phyloP scores from a whole-genome alignment of 1,139 yeast genomes.

The Candida albicans region DNA sequence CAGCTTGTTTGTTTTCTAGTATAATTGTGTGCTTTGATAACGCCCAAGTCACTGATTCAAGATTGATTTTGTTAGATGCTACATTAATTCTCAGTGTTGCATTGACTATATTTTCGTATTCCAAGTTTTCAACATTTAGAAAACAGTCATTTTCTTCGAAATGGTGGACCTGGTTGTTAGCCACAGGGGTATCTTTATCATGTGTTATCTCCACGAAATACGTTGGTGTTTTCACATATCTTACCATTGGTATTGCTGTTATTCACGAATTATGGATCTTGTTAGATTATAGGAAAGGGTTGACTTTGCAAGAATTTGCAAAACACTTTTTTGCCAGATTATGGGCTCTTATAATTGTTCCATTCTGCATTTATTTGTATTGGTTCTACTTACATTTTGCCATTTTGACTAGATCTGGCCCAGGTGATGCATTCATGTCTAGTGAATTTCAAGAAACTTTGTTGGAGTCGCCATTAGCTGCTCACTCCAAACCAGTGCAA shows the following conservation, averaged over 20 bases:
- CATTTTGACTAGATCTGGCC: slow-evolving; percentile 80
- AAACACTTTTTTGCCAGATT: slow-evolving; percentile 80
- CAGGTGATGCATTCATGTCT: slow-evolving; percentile 94
- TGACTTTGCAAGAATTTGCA: slow-evolving; percentile 55
- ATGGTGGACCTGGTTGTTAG: slow-evolving; percentile 89
- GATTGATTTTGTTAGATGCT: slow-evolving; percentile 89
- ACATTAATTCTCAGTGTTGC: slow-evolving; percentile 84
- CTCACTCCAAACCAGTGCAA: slow-evolving; percentile 67
- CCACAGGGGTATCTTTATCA: slow-evolving; percentile 83
- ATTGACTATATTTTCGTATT: slow-evolving; percentile 71
- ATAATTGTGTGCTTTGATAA: slow-evolving; percentile 78
- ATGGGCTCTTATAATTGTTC: slow-evolving; percentile 71
- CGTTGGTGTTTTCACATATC: slow-evolving; percentile 90
- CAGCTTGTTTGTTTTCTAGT: slow-evolving; percentile 82
- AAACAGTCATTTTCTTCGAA: slow-evolving; percentile 57
- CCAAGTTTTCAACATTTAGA: slow-evolving; percentile 75
- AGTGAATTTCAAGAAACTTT: slow-evolving; percentile 90
- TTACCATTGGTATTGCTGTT: slow-evolving; percentile 86
- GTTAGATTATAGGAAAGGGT: slow-evolving; percentile 70
- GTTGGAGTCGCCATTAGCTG: slow-evolving; percentile 76
- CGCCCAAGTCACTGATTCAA: slow-evolving; percentile 89
- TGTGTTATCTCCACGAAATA: slow-evolving; percentile 93
- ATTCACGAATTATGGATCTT: slow-evolving; percentile 83
- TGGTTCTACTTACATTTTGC: slow-evolving; percentile 95
- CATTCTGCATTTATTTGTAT: slow-evolving; percentile 77